Evolutionary conservation across 257 asterid genomes (phyloP).

Genomic region (Solanum bukasovii): DNA sequence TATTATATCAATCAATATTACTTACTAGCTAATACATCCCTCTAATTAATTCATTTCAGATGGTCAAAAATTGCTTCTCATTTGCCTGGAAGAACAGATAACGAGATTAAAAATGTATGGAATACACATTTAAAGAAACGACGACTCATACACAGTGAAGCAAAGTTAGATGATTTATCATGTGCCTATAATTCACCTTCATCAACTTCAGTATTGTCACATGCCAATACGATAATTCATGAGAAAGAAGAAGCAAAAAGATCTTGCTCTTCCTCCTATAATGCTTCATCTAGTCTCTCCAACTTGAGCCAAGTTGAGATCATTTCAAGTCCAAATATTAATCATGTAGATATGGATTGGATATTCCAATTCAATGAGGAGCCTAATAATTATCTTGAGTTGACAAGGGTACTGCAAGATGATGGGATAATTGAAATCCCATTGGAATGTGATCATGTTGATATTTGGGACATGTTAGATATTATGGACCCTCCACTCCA

Average conservation of each 20-base stretch:
- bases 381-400: too few relatives aligned
- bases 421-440: conserved; percentile 20
- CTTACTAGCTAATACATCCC: too few relatives aligned
- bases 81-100: conserved; percentile 77
- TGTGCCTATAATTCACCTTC: background rate
- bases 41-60: conserved; percentile 26
- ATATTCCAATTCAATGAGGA: background rate
- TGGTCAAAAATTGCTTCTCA: conserved; percentile 76
- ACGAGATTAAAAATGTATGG: conserved; percentile 83
- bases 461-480: conserved; percentile 34
- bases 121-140: conserved; percentile 71
- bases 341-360: background rate
- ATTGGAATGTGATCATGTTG: conserved; percentile 17
- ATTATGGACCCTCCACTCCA: conserved; percentile 6
- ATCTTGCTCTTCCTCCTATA: conserved; percentile 4
- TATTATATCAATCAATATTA: too few relatives aligned
- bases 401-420: background rate
- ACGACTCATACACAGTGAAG: conserved; percentile 2
- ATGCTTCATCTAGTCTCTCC: conserved; percentile 7
- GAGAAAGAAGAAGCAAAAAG: background rate
- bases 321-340: background rate
- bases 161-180: background rate
- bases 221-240: background rate
- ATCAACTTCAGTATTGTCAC: background rate
- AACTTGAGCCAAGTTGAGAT: background rate